Evolutionary conservation across 2,329 filamentous ascomycete genomes (phyloP), one percentile per base, ranked within the genome.

Genomic region (Xylaria sp.): DNA sequence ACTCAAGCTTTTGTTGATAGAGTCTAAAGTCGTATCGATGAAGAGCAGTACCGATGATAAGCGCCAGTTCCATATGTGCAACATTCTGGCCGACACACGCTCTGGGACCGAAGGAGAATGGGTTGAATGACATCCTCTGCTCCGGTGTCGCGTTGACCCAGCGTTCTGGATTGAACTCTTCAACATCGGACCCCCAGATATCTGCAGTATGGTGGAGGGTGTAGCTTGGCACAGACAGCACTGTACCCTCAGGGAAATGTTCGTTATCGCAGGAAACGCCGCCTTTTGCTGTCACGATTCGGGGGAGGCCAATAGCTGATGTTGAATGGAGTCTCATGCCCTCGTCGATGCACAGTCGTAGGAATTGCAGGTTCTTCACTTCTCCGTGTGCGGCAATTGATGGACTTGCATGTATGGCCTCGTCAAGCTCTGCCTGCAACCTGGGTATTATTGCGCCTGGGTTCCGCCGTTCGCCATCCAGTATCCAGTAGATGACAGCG

Each of bases 321-420:
- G 67, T 67, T 1, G 67, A 67, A 22, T 69, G 60, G 2, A 69
- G 45, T 3, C 64, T 33, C 67, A 67, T 69, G 13, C 20, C 64
- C n/a, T 69, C 67, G 29, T 69, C 64, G 17, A 69, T 69, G 22
- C 67, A 69, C 2, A 57, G 51, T 11, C 64, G 67, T 11, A 69
- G 42, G 60, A 67, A 67, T 20, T n/a, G 55, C 39, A 69, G 31
- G 42, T 58, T 61, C 51, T 64, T 67, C 11, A 69, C 64, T 39
- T 69, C 63, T 25, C 36, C 47, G 39, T 69, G 61, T 13, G 38
- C 20, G 25, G 67, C 67, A 3, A 69, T 64, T 5, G 47, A 20
- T 13, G 60, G n/a, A 36, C n/a, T 36, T 22, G 42, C n/a, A 5
- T 25, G 13, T 45, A 67, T 58, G 27, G 64, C 55, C 3, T 29